These are phyloP conservation scores for Filosporella fistucella DNA, from an alignment of 495 filamentous ascomycete genomes.

Conservation along the genomic window DNA sequence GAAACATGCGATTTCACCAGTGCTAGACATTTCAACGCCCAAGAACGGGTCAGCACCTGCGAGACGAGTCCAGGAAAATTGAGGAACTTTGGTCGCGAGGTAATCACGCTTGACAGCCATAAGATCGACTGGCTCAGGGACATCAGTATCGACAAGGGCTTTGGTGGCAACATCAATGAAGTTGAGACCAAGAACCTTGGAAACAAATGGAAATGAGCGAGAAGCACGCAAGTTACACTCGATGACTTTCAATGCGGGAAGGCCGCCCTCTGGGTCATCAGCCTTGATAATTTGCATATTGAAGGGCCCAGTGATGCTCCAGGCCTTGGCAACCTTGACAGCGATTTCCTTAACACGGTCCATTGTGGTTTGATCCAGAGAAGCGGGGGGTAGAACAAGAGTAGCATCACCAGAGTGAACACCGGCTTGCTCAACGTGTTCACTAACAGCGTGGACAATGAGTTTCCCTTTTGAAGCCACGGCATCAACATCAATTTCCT, in stretches of 20 bases:
- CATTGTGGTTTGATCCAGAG: slow-evolving; percentile 70
- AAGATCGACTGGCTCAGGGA: slow-evolving; percentile 81
- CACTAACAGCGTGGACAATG: slow-evolving; percentile 90
- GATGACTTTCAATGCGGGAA: slow-evolving; percentile 85
- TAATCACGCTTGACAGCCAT: slow-evolving; percentile 89
- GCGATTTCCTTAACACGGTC: slow-evolving; percentile 90
- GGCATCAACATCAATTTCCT: slow-evolving; percentile 95
- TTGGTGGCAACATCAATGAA: slow-evolving; percentile 97
- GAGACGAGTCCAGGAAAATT: slow-evolving; percentile 99
- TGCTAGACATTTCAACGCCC: slow-evolving; percentile 95
- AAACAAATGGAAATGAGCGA: slow-evolving; percentile 97
- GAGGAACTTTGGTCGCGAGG: slow-evolving; percentile 92
- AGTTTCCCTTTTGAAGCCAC: slow-evolving; percentile 84
- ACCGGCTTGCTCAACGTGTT: slow-evolving; percentile 96
- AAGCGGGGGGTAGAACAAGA: slow-evolving; percentile 83
- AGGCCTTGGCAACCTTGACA: slow-evolving; percentile 92
- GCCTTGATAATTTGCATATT: slow-evolving; percentile 99
- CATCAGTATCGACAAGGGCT: slow-evolving; percentile 80
- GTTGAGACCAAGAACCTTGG: slow-evolving; percentile 94
- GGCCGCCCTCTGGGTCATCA: slow-evolving; percentile 61
- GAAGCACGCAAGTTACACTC: slow-evolving; percentile 98
- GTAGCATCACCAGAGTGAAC: slow-evolving; percentile 98
- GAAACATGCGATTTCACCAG: slow-evolving; percentile 98
- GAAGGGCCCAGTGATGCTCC: slow-evolving; percentile 95
- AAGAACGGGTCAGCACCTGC: slow-evolving; percentile 97